Conservation (phyloP, 2,329 filamentous ascomycete genomes). For the Xylaria sp. region DNA sequence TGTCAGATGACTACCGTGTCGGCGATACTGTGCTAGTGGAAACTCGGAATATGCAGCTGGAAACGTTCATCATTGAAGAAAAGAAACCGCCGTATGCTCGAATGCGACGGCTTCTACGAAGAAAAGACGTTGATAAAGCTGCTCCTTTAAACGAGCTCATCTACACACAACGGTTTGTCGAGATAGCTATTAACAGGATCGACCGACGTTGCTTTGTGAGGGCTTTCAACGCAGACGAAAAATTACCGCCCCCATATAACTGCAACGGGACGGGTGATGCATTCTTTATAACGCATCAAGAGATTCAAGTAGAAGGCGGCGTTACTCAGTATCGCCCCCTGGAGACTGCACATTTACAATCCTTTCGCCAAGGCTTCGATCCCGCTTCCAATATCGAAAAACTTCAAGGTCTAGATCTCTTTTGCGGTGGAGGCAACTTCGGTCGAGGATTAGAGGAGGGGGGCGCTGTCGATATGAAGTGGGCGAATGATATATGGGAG, state of each 20-base stretch:
- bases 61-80: conserved; percentile 69
- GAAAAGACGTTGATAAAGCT: conserved; percentile 53
- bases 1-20: conserved; percentile 50
- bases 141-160: conserved; percentile 62
- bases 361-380: conserved; percentile 67
- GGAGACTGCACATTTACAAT: conserved; percentile 40
- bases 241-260: conserved; percentile 72
- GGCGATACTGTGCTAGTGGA: conserved; percentile 71
- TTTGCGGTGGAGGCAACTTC: conserved; percentile 82
- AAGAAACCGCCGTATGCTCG: conserved; percentile 48
- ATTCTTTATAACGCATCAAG: conserved; percentile 69
- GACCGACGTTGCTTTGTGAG: conserved; percentile 69
- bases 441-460: conserved; percentile 81
- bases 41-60: conserved; percentile 54
- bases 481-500: conserved; percentile 73
- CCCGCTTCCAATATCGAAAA: conserved; percentile 53
- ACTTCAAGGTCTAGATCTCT: conserved; percentile 75
- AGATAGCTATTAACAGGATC: conserved; percentile 56
- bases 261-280: conserved; percentile 72
- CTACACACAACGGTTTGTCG: conserved; percentile 47
- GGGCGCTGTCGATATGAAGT: conserved; percentile 71
- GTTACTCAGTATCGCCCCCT: conserved; percentile 52
- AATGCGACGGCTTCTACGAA: conserved; percentile 66
- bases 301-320: conserved; percentile 45
- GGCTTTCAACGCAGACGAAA: conserved; percentile 58